Percentiles rank a stretch among this genome's conserved stretches.
Conservation (phyloP, 2,329 filamentous ascomycete genomes). For the Chaetomium olivaceum region DNA sequence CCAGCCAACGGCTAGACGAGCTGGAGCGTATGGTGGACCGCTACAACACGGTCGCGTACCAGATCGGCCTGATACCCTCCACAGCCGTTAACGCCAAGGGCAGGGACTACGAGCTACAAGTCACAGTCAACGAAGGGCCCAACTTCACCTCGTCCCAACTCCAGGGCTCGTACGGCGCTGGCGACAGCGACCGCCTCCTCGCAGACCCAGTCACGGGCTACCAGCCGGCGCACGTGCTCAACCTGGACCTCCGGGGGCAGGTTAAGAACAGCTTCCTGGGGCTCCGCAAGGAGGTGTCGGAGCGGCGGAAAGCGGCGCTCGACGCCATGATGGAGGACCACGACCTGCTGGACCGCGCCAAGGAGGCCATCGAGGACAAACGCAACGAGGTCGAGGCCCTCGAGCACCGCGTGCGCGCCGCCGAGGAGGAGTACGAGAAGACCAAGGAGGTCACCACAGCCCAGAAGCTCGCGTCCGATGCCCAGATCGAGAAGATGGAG, state of each 20-base stretch:
- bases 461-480: conserved; percentile 84
- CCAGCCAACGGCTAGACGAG: conserved; percentile 82
- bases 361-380: conserved; percentile 96
- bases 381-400: conserved; percentile 87
- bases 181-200: conserved; percentile 73
- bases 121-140: conserved; percentile 76
- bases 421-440: conserved; percentile 91
- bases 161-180: conserved; percentile 44
- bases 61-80: conserved; percentile 84
- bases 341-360: conserved; percentile 89
- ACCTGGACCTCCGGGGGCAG: conserved; percentile 80
- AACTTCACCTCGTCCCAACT: conserved; percentile 71
- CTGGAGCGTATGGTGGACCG: conserved; percentile 86
- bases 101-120: conserved; percentile 77
- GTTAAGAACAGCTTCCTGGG: conserved; percentile 76
- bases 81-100: conserved; percentile 85
- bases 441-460: conserved; percentile 84
- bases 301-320: conserved; percentile 76
- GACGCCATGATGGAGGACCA: conserved; percentile 94
- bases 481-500: conserved; percentile 98
- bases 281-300: conserved; percentile 88
- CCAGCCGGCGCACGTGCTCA: conserved; percentile 83
- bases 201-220: conserved; percentile 83
- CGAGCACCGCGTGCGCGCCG: conserved; percentile 81
- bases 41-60: conserved; percentile 93